These are phyloP conservation scores for Cyclotella choctawhatcheeana DNA, from an alignment of 108 stramenopile genomes.

Conservation along the genomic window DNA sequence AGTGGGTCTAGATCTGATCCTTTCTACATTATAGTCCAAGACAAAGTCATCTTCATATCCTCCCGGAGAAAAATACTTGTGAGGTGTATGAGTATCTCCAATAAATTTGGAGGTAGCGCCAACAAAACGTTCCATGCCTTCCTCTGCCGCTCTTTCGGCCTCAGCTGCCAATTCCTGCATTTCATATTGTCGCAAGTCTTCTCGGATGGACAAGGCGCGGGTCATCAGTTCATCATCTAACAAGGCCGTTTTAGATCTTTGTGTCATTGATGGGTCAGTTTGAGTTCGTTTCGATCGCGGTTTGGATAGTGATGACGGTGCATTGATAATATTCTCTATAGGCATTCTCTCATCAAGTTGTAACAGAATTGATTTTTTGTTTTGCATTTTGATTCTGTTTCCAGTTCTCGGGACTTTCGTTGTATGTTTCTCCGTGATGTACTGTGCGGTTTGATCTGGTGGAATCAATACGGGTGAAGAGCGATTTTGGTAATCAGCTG, in stretches of 20 bases:
- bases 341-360: too few species aligned
- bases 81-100: too few species aligned
- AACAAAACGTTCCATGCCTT: slow-evolving; percentile 46
- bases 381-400: too few species aligned
- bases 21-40: background rate
- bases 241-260: slow-evolving; percentile 7
- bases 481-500: too few species aligned
- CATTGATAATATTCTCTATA: too few species aligned
- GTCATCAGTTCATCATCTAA: slow-evolving; percentile 36
- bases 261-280: slow-evolving; percentile 8
- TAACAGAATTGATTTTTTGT: too few species aligned
- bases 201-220: slow-evolving; percentile 39
- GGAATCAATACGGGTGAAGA: too few species aligned
- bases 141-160: slow-evolving; percentile 53
- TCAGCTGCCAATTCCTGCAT: slow-evolving; percentile 46
- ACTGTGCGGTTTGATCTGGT: too few species aligned
- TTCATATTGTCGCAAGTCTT: slow-evolving; percentile 40
- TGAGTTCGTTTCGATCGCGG: slow-evolving; percentile 14
- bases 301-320: too few species aligned
- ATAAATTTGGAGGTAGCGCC: slow-evolving; percentile 48
- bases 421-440: too few species aligned
- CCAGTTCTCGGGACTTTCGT: too few species aligned
- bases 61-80: too few species aligned
- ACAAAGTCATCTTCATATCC: slow-evolving; percentile 11
- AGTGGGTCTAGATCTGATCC: background rate